Evolutionary conservation across 2,329 filamentous ascomycete genomes (phyloP).

Genomic region (Beauveria australis): DNA sequence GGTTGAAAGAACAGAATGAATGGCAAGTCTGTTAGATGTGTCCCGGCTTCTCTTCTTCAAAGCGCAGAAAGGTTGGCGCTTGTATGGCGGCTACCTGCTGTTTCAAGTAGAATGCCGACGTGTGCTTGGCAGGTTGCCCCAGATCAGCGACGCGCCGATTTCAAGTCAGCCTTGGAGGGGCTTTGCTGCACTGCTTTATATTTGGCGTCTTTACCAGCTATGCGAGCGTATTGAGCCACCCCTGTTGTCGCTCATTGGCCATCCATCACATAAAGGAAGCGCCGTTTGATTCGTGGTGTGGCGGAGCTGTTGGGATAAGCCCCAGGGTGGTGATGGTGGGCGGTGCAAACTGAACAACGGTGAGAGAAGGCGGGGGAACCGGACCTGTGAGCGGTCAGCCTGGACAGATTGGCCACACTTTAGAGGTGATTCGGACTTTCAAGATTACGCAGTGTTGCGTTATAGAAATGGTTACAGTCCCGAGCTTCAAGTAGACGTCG

Average conservation of each 20-base stretch:
- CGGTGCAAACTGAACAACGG: background rate
- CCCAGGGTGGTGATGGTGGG: background rate
- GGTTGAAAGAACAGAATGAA: too few relatives aligned
- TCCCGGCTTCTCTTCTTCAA: background rate
- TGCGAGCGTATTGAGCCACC: background rate
- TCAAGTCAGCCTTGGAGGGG: background rate
- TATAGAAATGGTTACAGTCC: background rate
- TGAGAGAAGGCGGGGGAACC: background rate
- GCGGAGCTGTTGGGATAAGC: background rate
- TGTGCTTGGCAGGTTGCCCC: background rate
- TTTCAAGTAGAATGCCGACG: background rate
- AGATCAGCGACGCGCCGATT: background rate
- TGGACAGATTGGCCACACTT: background rate
- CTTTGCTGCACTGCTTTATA: background rate
- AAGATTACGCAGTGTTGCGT: background rate
- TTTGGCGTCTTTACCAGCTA: background rate
- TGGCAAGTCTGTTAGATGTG: background rate
- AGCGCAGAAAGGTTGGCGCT: background rate
- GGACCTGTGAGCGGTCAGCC: background rate
- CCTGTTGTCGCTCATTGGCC: background rate
- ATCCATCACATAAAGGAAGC: background rate
- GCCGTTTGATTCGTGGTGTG: constrained; percentile 5
- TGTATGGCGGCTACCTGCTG: background rate
- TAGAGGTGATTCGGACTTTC: background rate
- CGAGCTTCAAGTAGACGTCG: background rate